Percentiles rank a stretch among this genome's conserved stretches.
phyloP scores from a whole-genome alignment of 257 asterid genomes.

The Thymus quinquecostatus region DNA sequence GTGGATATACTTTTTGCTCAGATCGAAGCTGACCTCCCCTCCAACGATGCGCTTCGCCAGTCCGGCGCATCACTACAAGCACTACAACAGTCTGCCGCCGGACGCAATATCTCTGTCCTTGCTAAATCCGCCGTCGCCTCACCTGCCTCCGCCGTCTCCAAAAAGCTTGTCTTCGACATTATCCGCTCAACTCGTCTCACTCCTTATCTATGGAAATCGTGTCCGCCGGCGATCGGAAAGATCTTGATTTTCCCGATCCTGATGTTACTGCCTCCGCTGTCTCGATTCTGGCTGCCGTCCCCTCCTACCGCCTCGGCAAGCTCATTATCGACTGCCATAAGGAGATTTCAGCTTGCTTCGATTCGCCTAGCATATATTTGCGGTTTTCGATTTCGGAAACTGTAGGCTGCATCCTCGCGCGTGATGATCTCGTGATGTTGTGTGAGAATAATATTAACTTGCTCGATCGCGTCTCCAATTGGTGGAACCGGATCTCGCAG shows the following conservation, averaged over 20 bases:
- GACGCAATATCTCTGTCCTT: constrained; percentile 79
- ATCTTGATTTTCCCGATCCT: constrained; percentile 91
- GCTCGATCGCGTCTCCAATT: constrained; percentile 85
- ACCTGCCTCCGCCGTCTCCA: constrained; percentile 93
- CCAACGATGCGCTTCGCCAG: constrained; percentile 93
- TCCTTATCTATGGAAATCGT: constrained; percentile 80
- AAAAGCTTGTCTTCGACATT: constrained; percentile 85
- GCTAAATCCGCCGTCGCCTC: constrained; percentile 96
- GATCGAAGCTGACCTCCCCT: constrained; percentile 99
- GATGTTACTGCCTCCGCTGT: constrained; percentile 95
- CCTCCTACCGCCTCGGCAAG: constrained; percentile 79
- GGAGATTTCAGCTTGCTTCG: constrained; percentile 82
- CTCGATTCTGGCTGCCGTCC: constrained; percentile 85
- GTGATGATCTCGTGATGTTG: constrained; percentile 86
- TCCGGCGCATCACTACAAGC: constrained; percentile 91
- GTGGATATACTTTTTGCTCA: constrained; percentile 94
- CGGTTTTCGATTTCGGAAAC: constrained; percentile 92
- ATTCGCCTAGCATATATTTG: constrained; percentile 75
- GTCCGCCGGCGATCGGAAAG: constrained; percentile 75
- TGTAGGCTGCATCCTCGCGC: constrained; percentile 86
- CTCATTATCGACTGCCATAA: constrained; percentile 77
- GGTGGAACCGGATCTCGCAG: constrained; percentile 86
- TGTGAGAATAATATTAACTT: constrained; percentile 84
- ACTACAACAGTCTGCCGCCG: constrained; percentile 94
- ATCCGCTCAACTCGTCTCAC: constrained; percentile 91